Conservation (phyloP, 495 filamentous ascomycete species). For the Penicillium samsonianum region DNA sequence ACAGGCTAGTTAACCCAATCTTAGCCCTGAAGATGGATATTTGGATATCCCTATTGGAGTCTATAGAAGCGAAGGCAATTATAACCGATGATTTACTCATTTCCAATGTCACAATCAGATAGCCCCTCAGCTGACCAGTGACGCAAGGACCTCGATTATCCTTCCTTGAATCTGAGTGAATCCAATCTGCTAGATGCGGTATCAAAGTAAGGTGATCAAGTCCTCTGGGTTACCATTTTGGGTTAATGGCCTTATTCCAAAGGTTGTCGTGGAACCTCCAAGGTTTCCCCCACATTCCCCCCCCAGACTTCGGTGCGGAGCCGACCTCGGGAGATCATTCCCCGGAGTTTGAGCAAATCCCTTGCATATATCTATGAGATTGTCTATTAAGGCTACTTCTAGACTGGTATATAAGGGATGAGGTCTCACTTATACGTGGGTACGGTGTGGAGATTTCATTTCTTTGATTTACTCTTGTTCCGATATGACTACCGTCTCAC, state of each 20-base stretch:
- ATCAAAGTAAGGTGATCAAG: not conserved
- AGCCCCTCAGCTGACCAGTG: not conserved
- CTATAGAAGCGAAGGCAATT: not conserved
- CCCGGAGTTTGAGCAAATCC: not conserved
- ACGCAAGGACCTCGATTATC: not conserved
- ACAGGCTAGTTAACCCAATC: too few species aligned
- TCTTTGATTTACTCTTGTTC: not conserved
- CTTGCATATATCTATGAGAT: not conserved
- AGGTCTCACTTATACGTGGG: not conserved
- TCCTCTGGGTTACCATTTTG: not conserved
- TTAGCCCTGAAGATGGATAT: too few species aligned
- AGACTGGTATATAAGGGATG: not conserved
- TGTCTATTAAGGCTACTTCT: not conserved
- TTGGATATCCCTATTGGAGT: too few species aligned
- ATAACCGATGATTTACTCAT: not conserved
- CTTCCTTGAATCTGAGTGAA: not conserved
- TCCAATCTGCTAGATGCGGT: not conserved
- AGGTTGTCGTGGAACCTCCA: too few species aligned
- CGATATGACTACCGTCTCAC: not conserved
- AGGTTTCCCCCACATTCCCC: not conserved
- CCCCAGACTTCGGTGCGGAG: slow-evolving; percentile 12
- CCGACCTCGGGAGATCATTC: slow-evolving; percentile 5
- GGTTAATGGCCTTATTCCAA: not conserved
- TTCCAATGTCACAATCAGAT: not conserved
- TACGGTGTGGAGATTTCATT: not conserved